Conservation (phyloP, 192 early-diverging fungal species). For the Coemansia sp. region DNA sequence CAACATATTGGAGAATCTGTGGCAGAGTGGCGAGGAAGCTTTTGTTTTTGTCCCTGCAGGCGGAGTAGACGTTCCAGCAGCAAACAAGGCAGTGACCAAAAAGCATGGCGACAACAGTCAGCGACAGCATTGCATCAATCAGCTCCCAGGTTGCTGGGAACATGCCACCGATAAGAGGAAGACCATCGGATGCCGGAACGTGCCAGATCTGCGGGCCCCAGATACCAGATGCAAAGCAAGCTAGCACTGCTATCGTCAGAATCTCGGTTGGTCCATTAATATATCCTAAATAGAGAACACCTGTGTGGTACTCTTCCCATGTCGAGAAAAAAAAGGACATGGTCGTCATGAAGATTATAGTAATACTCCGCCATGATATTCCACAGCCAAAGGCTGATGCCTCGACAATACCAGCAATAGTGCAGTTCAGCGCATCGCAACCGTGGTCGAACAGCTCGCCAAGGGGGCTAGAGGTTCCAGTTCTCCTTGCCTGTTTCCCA, state of each 20-base stretch:
- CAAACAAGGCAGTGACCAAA: constrained; percentile 46
- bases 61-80: constrained; percentile 51
- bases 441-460: constrained; percentile 87
- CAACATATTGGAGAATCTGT: constrained; percentile 63
- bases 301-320: constrained; percentile 90
- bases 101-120: constrained; percentile 35
- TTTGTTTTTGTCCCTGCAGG: constrained; percentile 58
- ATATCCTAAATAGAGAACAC: constrained; percentile 77
- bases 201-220: constrained; percentile 57
- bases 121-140: constrained; percentile 31
- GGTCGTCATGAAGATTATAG: constrained; percentile 65
- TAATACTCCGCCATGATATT: constrained; percentile 62
- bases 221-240: constrained; percentile 69
- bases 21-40: constrained; percentile 62
- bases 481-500: constrained; percentile 81
- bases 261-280: constrained; percentile 88
- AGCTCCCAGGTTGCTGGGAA: constrained; percentile 50
- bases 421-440: constrained; percentile 84
- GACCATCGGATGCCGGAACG: constrained; percentile 32
- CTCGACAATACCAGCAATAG: constrained; percentile 71
- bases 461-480: constrained; percentile 72
- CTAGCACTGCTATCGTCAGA: constrained; percentile 66
- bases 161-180: constrained; percentile 35
- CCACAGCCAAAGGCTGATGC: constrained; percentile 74
- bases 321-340: constrained; percentile 82